Evolutionary conservation across 257 asterid species (phyloP), one percentile per base, ranked within the genome.

Genomic region (Ophiorrhiza pumila): DNA sequence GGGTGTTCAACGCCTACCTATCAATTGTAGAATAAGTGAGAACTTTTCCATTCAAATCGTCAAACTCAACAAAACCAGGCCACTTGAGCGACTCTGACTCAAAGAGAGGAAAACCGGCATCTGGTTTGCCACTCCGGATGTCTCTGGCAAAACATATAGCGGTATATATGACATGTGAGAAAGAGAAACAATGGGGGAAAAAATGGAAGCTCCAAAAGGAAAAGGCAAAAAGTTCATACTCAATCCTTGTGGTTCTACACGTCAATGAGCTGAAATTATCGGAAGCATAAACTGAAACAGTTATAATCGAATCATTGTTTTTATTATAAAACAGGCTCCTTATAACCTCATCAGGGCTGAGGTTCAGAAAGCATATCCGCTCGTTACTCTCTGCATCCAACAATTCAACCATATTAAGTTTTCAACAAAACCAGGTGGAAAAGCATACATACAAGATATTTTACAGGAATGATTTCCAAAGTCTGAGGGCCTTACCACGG

Each of bases 51-150:
- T 95, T 95, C 39, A 95, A 98, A 62, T 95, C 99, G 78, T 95
- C 99, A 73, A 95, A 95, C 84, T 95, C 99, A 74, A 92, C 99
- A 83, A 95, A 95, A 41, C 99, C 98, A 20, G 99, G 99, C 98
- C 98, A 95, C 85, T 92, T 95, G 86, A 95, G 81, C 42, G 99
- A 95, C 81, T 95, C 99, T 1, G 97, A 86, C 84, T 95, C 99
- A 71, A 95, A 95, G 27, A 95, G 86, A 6, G 97, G 94, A 79
- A 92, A 95, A 41, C 98, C 98, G 37, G 96, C 98, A 89, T 95
- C 96, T 62, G 97, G 98, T 82, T 89, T 85, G 61, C 99, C 98
- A 82, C 99, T 87, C 46, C 92, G 75, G 73, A 92, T 92, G 85
- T 90, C 90, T 80, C 99, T 95, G 82, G 70, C 55, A 78, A 46